These are phyloP conservation scores for Didymella arachidicola DNA, from an alignment of 2,329 filamentous ascomycete genomes.

Conservation along the genomic window DNA sequence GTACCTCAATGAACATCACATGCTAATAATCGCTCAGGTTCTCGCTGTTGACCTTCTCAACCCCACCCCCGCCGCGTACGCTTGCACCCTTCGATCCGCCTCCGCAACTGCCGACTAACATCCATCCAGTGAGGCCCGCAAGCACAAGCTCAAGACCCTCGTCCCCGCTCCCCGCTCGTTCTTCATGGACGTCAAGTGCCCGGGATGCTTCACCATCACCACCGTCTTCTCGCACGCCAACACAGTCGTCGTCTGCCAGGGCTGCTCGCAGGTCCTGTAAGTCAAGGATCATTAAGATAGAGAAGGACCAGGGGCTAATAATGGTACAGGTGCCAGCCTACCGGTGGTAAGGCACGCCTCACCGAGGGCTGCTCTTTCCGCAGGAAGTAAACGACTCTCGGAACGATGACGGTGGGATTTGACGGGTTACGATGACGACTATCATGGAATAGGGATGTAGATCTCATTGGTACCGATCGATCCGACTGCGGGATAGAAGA, in stretches of 20 bases:
- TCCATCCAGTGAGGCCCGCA: slow-evolving; percentile 78
- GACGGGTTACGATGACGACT: slow-evolving; percentile 50
- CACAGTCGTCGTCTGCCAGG: slow-evolving; percentile 99
- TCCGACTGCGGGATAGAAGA: slow-evolving; percentile 56
- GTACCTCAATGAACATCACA: slow-evolving; percentile 23
- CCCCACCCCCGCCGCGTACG: slow-evolving; percentile 84
- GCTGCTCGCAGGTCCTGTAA: slow-evolving; percentile 94
- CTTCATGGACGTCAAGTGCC: slow-evolving; percentile 99
- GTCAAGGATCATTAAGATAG: slow-evolving; percentile 23
- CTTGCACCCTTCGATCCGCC: slow-evolving; percentile 23
- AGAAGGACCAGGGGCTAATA: slow-evolving; percentile 35
- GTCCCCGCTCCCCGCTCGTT: slow-evolving; percentile 97
- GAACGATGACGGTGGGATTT: slow-evolving; percentile 40
- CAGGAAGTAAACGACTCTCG: slow-evolving; percentile 83
- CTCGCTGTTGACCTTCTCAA: slow-evolving; percentile 99
- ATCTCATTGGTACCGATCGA: slow-evolving; percentile 53
- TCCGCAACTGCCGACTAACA: slow-evolving; percentile 38
- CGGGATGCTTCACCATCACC: slow-evolving; percentile 99
- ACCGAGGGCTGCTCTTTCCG: slow-evolving; percentile 99
- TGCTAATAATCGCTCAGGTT: slow-evolving; percentile 70
- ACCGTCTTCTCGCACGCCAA: slow-evolving; percentile 99
- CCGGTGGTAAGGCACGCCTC: slow-evolving; percentile 97
- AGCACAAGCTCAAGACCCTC: slow-evolving; percentile 99
- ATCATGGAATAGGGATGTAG: slow-evolving; percentile 50
- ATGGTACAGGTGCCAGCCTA: slow-evolving; percentile 79